These are phyloP conservation scores for Phytophthora capsici DNA, from an alignment of 352 stramenopile species.

Conservation along the genomic window DNA sequence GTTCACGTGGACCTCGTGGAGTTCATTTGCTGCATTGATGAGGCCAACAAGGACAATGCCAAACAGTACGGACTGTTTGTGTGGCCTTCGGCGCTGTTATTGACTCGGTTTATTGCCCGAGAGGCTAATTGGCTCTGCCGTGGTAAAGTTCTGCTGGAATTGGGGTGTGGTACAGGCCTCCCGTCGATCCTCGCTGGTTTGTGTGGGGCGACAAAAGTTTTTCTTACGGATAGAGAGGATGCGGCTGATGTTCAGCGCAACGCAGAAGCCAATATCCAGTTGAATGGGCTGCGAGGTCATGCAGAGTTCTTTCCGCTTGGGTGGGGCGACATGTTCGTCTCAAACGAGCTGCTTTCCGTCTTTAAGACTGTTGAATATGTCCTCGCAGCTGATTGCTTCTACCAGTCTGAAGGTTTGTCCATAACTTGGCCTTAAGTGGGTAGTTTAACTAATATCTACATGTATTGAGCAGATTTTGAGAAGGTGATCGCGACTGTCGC, in stretches of 20 bases:
- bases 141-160: constrained; percentile 59
- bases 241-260: constrained; percentile 56
- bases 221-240: constrained; percentile 62
- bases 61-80: constrained; percentile 75
- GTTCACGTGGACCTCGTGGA: constrained; percentile 60
- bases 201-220: constrained; percentile 49
- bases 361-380: constrained; percentile 54
- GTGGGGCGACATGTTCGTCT: constrained; percentile 53
- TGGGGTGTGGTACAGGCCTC: constrained; percentile 73
- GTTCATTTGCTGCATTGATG: constrained; percentile 53
- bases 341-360: constrained; percentile 30
- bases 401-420: constrained; percentile 58
- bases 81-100: constrained; percentile 62
- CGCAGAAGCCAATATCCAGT: constrained; percentile 53
- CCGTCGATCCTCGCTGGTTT: constrained; percentile 63
- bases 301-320: constrained; percentile 52
- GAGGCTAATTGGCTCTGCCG: constrained; percentile 34
- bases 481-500: constrained; percentile 73
- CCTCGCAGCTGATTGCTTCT: constrained; percentile 76
- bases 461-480: constrained; percentile 63
- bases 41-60: constrained; percentile 45
- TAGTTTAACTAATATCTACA: background rate
- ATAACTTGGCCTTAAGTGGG: background rate
- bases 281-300: constrained; percentile 46
- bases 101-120: constrained; percentile 58